Percentiles rank a stretch among this genome's conserved stretches.
Evolutionary conservation across 192 early-diverging fungal species (phyloP).

Genomic region (Oehlia diaphana): DNA sequence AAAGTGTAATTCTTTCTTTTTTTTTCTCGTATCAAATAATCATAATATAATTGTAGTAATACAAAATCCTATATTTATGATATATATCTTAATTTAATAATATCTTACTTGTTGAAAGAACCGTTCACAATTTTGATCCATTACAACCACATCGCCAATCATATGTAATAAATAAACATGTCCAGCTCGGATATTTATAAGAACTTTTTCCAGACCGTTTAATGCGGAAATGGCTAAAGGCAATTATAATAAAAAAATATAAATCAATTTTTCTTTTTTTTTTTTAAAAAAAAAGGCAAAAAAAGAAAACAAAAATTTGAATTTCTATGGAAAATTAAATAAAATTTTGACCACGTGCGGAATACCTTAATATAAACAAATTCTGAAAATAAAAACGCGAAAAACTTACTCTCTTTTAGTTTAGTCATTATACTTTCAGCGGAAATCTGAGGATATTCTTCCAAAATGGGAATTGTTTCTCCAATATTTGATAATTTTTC

Average conservation of each 20-base stretch:
- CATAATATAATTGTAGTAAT: background rate
- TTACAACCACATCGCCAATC: background rate
- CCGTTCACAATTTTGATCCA: background rate
- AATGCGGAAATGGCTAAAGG: constrained; percentile 7
- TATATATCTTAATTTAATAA: background rate
- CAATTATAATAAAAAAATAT: background rate
- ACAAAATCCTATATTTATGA: background rate
- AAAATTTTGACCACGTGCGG: no score
- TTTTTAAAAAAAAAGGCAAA: no score
- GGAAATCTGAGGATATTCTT: constrained; percentile 40
- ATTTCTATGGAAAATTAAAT: no score
- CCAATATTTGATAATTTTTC: background rate
- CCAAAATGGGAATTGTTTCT: constrained; percentile 39
- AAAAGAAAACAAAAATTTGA: no score
- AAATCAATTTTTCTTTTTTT: background rate
- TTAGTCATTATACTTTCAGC: constrained; percentile 39
- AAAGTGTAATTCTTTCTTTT: no score
- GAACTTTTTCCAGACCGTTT: constrained; percentile 30
- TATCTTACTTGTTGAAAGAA: constrained; percentile 6
- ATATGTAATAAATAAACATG: constrained; percentile 33
- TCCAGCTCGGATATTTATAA: constrained; percentile 38
- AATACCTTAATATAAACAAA: background rate
- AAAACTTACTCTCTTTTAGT: constrained; percentile 13
- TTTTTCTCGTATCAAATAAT: no score
- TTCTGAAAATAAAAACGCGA: background rate